Base-by-base conservation (phyloP, 2,329 filamentous ascomycete species). In the Trichoderma sp. region DNA sequence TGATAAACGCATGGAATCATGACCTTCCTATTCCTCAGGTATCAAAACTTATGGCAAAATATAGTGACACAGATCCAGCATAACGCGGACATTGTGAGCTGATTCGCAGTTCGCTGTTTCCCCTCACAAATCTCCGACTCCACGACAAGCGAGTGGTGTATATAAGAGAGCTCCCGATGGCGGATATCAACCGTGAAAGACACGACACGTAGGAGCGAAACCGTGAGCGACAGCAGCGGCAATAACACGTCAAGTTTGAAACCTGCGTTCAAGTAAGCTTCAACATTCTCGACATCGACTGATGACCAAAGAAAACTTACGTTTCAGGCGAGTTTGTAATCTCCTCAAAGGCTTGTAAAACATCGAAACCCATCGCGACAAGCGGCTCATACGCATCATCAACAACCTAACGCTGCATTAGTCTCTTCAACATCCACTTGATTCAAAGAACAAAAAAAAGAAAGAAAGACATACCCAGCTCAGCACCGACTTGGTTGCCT, bases 291-390 rank as follows among this genome's bases (percentile, higher is more conserved):
- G 21, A 34, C 10, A 10, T 34, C 7, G 7, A 39, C 14, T 10
- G 14, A 39, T 4, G 34, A 39, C 14, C 34, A 1, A 39, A 39
- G 12, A 39, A 39, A 39, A 39, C 80, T 76, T 66, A 85, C 83
- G 73, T 81, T 19, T 85, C 83, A 3, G 79, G 78, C 21, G 90
- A 86, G 68, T 83, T 85, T 66, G 88, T 90, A 61, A 95, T 85
- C 75, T 96, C 91, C 72, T 96, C 92, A 75, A 93, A 96, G 47
- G 84, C 88, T 77, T 94, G 90, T 68, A 93, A 78, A 51, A 91
- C 85, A 68, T 87, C 87, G 73, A 96, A 96, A 1, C 92, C 92
- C 89, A 96, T 92, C 0, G 86, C 87, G 63, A 88, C 82, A 66
- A 96, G 79, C 43, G 88, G 87, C 74, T 95, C 91, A 68, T 87